Evolutionary conservation across 2,329 filamentous ascomycete species (phyloP).

Genomic region (Scedosporium aurantiacum): DNA sequence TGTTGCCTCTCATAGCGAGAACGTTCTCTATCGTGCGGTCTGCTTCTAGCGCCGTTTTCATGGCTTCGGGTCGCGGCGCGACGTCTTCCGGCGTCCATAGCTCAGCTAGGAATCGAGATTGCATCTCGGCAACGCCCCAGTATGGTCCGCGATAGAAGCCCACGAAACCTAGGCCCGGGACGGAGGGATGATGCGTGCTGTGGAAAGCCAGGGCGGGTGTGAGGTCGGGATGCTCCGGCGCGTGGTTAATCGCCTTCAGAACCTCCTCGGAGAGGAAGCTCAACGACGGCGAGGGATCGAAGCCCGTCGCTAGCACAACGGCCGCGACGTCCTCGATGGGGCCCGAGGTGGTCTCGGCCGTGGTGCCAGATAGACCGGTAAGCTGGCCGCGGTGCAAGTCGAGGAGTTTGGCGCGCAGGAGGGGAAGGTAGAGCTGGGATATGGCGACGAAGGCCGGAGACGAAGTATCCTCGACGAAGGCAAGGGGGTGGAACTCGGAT

Average conservation of each 20-base stretch:
- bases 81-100: constrained; percentile 38
- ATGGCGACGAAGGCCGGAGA: constrained; percentile 54
- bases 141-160: constrained; percentile 78
- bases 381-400: constrained; percentile 36
- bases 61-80: constrained; percentile 13
- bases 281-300: constrained; percentile 52
- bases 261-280: constrained; percentile 50
- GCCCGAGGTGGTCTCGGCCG: constrained; percentile 18
- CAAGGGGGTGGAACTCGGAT: constrained; percentile 30
- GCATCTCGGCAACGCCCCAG: constrained; percentile 83
- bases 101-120: constrained; percentile 56
- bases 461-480: neutral
- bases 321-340: constrained; percentile 48
- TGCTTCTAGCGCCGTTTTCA: constrained; percentile 28
- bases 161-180: constrained; percentile 63
- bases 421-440: constrained; percentile 62
- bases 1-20: constrained; percentile 38
- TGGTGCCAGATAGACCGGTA: constrained; percentile 21
- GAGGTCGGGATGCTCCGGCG: constrained; percentile 40
- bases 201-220: constrained; percentile 59
- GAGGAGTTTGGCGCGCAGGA: constrained; percentile 56
- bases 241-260: constrained; percentile 45
- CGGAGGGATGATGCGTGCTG: constrained; percentile 46
- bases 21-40: constrained; percentile 36
- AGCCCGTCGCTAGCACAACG: constrained; percentile 67